Evolutionary conservation across 345 rosid genomes (phyloP).

Genomic region (Moricandia arvensis): DNA sequence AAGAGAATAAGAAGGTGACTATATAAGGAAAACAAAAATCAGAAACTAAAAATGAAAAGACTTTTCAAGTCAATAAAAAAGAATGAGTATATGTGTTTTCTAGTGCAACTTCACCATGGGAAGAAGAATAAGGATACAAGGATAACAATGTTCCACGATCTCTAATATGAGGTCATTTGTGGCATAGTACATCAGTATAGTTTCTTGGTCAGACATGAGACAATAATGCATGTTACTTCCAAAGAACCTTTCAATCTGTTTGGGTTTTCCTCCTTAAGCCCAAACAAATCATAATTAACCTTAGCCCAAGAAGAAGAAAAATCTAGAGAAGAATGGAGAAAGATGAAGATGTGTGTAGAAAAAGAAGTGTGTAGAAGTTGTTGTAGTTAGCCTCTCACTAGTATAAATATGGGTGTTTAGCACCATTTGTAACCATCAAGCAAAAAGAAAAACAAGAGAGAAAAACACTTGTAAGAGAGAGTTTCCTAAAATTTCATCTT

Average conservation of each 20-base stretch:
- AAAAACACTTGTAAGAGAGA: too few relatives aligned
- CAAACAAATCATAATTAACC: too few relatives aligned
- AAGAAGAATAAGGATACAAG: not conserved
- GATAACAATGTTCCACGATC: not conserved
- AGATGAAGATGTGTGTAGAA: too few relatives aligned
- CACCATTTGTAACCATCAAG: too few relatives aligned
- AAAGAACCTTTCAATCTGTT: not conserved
- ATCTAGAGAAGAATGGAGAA: too few relatives aligned
- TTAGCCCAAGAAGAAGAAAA: too few relatives aligned
- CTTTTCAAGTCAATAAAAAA: not conserved
- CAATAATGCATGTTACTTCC: not conserved
- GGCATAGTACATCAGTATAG: not conserved
- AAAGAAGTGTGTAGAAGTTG: too few relatives aligned
- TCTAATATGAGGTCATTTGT: not conserved
- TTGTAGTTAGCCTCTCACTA: too few relatives aligned
- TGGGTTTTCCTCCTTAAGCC: too few relatives aligned
- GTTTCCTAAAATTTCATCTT: too few relatives aligned
- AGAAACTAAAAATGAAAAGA: not conserved
- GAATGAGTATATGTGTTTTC: not conserved
- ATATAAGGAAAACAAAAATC: not conserved
- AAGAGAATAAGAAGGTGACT: not conserved
- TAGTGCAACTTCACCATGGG: not conserved
- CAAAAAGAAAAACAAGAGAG: too few relatives aligned
- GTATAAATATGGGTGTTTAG: too few relatives aligned
- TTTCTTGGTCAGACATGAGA: not conserved